Percentiles rank a stretch among this genome's conserved stretches.
Conservation (phyloP, 2,329 filamentous ascomycete genomes). For the Cercospora zeina region DNA sequence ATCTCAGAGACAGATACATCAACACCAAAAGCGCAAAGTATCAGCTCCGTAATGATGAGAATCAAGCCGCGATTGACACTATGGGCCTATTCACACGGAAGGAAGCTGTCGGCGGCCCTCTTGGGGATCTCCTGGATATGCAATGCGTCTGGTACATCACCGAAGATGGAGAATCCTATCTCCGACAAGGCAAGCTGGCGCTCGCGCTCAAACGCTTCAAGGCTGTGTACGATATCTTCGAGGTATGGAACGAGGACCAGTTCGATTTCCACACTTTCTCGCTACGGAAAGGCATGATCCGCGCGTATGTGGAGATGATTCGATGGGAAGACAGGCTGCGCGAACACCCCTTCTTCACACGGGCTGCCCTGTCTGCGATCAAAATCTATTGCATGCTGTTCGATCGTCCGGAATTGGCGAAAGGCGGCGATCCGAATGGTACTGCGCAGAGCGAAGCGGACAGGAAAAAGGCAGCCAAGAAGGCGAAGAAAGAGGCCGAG, state of each 20-base stretch:
- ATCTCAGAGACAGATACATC: conserved; percentile 92
- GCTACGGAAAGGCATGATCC: conserved; percentile 91
- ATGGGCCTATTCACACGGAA: conserved; percentile 93
- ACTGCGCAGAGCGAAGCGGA: conserved; percentile 75
- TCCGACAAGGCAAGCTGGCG: conserved; percentile 76
- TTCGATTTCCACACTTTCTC: conserved; percentile 99
- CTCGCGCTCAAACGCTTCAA: conserved; percentile 92
- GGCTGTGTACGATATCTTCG: conserved; percentile 86
- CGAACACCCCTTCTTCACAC: conserved; percentile 89
- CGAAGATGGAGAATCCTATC: conserved; percentile 88
- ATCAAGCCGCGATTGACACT: conserved; percentile 79
- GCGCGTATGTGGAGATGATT: conserved; percentile 94
- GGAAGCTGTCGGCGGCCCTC: conserved; percentile 80
- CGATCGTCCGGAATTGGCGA: conserved; percentile 69
- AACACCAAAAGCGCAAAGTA: conserved; percentile 99
- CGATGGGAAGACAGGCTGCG: conserved; percentile 90
- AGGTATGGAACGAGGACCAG: conserved; percentile 96
- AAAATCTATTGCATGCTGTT: conserved; percentile 76
- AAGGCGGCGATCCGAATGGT: conserved; percentile 71
- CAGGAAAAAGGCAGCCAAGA: conserved; percentile 68
- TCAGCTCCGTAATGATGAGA: conserved; percentile 87
- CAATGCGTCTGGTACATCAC: conserved; percentile 97
- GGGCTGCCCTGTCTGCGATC: conserved; percentile 78
- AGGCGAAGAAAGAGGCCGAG: conserved; percentile 73
- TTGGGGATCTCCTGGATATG: conserved; percentile 94